These are phyloP conservation scores for Picea sitchensis DNA, from an alignment of 75 land plant species.

Conservation along the genomic window DNA sequence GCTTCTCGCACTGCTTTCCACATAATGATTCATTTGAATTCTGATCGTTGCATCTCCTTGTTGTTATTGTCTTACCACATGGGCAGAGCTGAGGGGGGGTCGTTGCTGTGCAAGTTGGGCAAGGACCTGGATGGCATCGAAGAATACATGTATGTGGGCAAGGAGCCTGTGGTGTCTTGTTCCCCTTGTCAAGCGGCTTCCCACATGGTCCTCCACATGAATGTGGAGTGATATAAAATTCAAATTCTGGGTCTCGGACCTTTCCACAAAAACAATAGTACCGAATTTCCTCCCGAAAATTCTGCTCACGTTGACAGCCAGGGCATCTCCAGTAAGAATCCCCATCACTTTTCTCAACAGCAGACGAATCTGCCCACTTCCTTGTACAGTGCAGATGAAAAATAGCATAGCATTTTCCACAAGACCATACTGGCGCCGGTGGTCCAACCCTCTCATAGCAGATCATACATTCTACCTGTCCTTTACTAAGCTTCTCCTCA, in stretches of 20 bases:
- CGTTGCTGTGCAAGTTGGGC: constrained; percentile 94
- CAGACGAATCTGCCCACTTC: constrained; percentile 93
- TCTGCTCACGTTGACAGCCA: constrained; percentile 90
- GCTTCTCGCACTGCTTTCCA: constrained; percentile 67
- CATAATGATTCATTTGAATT: constrained; percentile 54
- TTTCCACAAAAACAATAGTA: constrained; percentile 93
- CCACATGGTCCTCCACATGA: constrained; percentile 98
- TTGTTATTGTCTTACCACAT: constrained; percentile 68
- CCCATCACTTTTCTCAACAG: constrained; percentile 34
- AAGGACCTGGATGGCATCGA: constrained; percentile 99
- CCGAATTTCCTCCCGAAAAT: constrained; percentile 50
- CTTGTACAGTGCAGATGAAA: constrained; percentile 83
- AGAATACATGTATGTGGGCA: constrained; percentile 87
- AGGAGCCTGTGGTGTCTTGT: constrained; percentile 16
- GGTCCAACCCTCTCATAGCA: constrained; percentile 89
- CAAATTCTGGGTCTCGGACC: constrained; percentile 73
- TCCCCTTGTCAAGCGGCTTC: constrained; percentile 52
- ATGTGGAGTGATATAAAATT: constrained; percentile 89
- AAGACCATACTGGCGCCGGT: constrained; percentile 86
- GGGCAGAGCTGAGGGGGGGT: constrained; percentile 75
- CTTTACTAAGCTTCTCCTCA: constrained; percentile 75
- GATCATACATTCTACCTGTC: constrained; percentile 94
- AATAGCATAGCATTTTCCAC: constrained; percentile 81
- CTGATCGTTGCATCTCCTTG: constrained; percentile 71
- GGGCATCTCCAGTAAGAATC: constrained; percentile 91